Conservation (phyloP, 805 yeast genomes). For the Metschnikowia chrysomelidarum region DNA sequence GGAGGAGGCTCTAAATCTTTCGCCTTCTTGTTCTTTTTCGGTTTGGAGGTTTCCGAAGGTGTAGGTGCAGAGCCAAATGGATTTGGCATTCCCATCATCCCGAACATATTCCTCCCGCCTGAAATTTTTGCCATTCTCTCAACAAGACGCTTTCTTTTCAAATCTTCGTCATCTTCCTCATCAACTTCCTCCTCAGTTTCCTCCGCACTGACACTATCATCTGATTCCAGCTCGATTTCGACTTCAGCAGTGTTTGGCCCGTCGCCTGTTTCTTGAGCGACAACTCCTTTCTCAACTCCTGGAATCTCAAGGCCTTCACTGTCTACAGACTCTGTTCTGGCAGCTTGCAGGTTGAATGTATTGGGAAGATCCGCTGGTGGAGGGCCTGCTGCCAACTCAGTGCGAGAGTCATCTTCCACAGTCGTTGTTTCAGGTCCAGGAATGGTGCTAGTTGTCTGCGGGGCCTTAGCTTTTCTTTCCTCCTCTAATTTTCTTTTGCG, state of each 20-base stretch:
- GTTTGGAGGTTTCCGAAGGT: slow-evolving; percentile 15
- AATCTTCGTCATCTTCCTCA: slow-evolving; percentile 74
- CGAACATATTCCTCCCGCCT: slow-evolving; percentile 79
- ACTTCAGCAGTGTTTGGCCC: too few species aligned
- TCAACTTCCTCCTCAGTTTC: slow-evolving; percentile 46
- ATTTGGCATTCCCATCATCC: slow-evolving; percentile 59
- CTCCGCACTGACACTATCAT: slow-evolving; percentile 38
- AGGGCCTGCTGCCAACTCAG: too few species aligned
- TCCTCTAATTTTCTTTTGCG: slow-evolving; percentile 39
- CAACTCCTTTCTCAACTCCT: too few species aligned
- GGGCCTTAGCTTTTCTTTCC: slow-evolving; percentile 4
- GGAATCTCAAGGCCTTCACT: too few species aligned
- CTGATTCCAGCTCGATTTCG: slow-evolving; percentile 22
- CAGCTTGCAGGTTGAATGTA: too few species aligned
- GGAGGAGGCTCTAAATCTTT: slow-evolving; percentile 11
- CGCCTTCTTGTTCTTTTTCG: too few species aligned
- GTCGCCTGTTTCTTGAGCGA: too few species aligned
- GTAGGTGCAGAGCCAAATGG: slow-evolving; percentile 30
- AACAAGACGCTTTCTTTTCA: slow-evolving; percentile 70
- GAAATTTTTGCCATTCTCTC: slow-evolving; percentile 97
- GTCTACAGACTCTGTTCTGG: too few species aligned
- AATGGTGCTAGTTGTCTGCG: slow-evolving; percentile 1
- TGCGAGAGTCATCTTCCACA: too few species aligned
- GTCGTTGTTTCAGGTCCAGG: slow-evolving; percentile 12
- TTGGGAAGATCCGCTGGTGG: too few species aligned